These are phyloP conservation scores for Groenewaldozyma salmanticensis DNA, from an alignment of 805 yeast species.

Conservation along the genomic window DNA sequence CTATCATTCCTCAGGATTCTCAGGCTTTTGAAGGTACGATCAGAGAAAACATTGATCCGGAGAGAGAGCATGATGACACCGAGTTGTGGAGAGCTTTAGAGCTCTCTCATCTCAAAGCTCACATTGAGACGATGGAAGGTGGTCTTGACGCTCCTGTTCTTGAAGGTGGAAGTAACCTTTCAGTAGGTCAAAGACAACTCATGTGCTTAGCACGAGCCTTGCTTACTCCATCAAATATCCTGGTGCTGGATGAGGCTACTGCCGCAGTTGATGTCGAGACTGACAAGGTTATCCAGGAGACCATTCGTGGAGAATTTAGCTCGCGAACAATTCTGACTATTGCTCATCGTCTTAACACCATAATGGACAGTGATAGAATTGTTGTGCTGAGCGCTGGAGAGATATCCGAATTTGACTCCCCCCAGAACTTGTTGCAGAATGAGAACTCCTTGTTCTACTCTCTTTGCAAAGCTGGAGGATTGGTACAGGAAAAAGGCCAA, in stretches of 20 bases:
- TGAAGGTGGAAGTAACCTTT: constrained; percentile 80
- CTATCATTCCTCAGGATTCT: constrained; percentile 91
- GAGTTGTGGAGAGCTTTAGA: constrained; percentile 75
- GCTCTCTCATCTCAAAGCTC: constrained; percentile 65
- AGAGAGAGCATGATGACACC: constrained; percentile 55
- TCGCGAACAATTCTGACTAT: constrained; percentile 78
- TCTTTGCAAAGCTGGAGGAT: constrained; percentile 68
- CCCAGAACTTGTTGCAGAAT: constrained; percentile 52
- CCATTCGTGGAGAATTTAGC: constrained; percentile 62
- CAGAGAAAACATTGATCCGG: constrained; percentile 82
- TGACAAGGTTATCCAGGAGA: constrained; percentile 67
- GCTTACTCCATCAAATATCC: constrained; percentile 61
- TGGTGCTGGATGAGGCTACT: constrained; percentile 81
- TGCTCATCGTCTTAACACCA: constrained; percentile 83
- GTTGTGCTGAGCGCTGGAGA: constrained; percentile 66
- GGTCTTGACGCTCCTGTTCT: constrained; percentile 47
- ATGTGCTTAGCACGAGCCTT: constrained; percentile 78
- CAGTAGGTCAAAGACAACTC: constrained; percentile 82
- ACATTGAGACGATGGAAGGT: constrained; percentile 43
- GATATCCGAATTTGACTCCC: constrained; percentile 70
- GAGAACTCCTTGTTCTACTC: constrained; percentile 62
- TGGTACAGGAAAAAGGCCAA: constrained; percentile 32
- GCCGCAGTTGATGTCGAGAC: constrained; percentile 88
- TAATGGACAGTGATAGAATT: constrained; percentile 74
- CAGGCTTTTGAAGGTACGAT: constrained; percentile 84